phyloP scores from a whole-genome alignment of 257 asterid species.

The Gardenia jasminoides region DNA sequence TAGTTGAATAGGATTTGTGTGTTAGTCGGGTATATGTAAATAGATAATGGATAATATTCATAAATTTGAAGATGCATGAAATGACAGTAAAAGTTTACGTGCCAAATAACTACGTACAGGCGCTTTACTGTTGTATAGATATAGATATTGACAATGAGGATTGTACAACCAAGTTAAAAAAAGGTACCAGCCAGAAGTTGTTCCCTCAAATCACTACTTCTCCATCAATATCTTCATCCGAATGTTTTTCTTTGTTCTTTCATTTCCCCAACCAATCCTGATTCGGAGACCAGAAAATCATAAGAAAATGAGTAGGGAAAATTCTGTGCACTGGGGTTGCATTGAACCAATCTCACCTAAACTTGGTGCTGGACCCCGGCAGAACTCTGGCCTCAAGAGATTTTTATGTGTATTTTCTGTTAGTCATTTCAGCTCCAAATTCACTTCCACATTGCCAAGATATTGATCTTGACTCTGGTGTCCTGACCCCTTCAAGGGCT shows the following conservation, averaged over 20 bases:
- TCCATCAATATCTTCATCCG: neutral
- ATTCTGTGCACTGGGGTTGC: neutral
- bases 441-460: neutral
- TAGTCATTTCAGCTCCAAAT: neutral
- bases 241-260: too few relatives aligned
- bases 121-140: too few relatives aligned
- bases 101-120: too few relatives aligned
- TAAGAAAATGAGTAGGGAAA: neutral
- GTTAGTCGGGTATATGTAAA: too few relatives aligned
- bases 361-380: too few relatives aligned
- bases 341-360: conserved; percentile 1
- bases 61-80: too few relatives aligned
- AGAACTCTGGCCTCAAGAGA: neutral
- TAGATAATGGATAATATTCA: too few relatives aligned
- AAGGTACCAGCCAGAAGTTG: neutral
- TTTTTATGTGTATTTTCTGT: neutral
- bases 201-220: neutral
- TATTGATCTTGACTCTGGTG: neutral
- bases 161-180: neutral
- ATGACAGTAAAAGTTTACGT: too few relatives aligned
- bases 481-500: neutral
- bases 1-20: too few relatives aligned
- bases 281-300: neutral
- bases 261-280: neutral
- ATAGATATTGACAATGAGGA: neutral